Base-by-base conservation (phyloP, 768 basidiomycete genomes). In the Pleurotus tuoliensis region DNA sequence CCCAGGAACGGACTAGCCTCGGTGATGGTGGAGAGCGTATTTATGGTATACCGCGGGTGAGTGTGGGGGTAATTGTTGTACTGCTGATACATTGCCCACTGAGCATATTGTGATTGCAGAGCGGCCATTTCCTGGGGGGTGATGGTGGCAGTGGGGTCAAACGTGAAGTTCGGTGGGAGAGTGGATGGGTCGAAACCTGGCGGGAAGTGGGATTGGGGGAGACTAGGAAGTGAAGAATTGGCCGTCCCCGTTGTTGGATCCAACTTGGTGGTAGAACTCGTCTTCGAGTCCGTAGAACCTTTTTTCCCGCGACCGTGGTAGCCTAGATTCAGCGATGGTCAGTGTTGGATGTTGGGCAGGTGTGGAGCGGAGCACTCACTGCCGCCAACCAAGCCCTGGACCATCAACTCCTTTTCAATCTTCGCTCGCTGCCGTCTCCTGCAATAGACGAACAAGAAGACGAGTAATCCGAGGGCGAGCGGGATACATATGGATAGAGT, bases 61-160 rank as follows among this genome's bases (percentile, higher is more conserved):
- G 51, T 41, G 24, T 53, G 51, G 24, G 51, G 51, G 25, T 53
- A 53, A 34, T 34, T 34, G 30, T 34, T 34, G 30, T 34, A 34
- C 30, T 34, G 30, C 20, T 53, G 51, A 41, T 53, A 39, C 51
- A 53, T 53, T 20, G 51, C 51, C 51, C 51, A 53, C 41, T 53
- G 51, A 8, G 51, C 39, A 24, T 53, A 53, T 25, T 53, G 51
- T 8, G 51, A 11, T 41, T 53, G 51, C n/a, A 53, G 20, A 24
- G 41, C 39, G 39, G 51, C 51, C n/a, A 53, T 53, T 53, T 53
- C 37, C 25, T 53, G 51, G 24, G 51, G 51, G 51, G 24, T 41
- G 34, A 38, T 39, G 5, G 51, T 22, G 16, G 37, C 38, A 39
- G 39, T 39, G 24, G 39, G 51, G 20, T 53, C 41, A 22, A 39